phyloP scores from a whole-genome alignment of 441 rosid genomes.

The Croton setiger region DNA sequence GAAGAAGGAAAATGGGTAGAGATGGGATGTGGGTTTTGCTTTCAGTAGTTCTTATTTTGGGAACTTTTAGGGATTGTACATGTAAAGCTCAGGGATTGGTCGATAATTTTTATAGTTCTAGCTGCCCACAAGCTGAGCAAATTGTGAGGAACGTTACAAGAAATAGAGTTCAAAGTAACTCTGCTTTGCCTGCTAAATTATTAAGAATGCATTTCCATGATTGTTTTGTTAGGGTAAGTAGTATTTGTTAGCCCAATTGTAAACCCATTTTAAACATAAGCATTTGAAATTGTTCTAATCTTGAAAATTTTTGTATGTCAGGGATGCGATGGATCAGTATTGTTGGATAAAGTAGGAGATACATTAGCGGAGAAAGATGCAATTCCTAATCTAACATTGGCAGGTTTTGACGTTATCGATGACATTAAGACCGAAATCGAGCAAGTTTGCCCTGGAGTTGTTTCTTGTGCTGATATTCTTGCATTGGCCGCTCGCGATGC shows the following conservation, averaged over 20 bases:
- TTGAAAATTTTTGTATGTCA: slow-evolving; percentile 4
- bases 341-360: slow-evolving; percentile 31
- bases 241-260: too few species aligned
- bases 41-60: neutral
- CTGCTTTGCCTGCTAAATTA: slow-evolving; percentile 26
- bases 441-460: slow-evolving; percentile 37
- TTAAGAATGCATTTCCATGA: slow-evolving; percentile 39
- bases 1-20: neutral
- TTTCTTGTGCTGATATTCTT: slow-evolving; percentile 65
- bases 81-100: neutral
- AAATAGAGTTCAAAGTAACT: slow-evolving; percentile 9
- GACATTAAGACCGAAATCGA: slow-evolving; percentile 50
- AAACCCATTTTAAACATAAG: too few species aligned
- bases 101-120: neutral
- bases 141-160: slow-evolving; percentile 8
- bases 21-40: neutral
- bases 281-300: too few species aligned
- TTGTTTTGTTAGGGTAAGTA: slow-evolving; percentile 33
- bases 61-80: neutral
- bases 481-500: slow-evolving; percentile 46
- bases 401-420: slow-evolving; percentile 49
- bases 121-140: slow-evolving; percentile 9
- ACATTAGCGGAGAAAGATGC: slow-evolving; percentile 41
- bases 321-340: slow-evolving; percentile 66
- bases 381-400: slow-evolving; percentile 42